A percentile compares a stretch with the other conserved stretches of the same genome.
Conservation (phyloP, 441 rosid genomes). For the Arabidopsis lyrata region DNA sequence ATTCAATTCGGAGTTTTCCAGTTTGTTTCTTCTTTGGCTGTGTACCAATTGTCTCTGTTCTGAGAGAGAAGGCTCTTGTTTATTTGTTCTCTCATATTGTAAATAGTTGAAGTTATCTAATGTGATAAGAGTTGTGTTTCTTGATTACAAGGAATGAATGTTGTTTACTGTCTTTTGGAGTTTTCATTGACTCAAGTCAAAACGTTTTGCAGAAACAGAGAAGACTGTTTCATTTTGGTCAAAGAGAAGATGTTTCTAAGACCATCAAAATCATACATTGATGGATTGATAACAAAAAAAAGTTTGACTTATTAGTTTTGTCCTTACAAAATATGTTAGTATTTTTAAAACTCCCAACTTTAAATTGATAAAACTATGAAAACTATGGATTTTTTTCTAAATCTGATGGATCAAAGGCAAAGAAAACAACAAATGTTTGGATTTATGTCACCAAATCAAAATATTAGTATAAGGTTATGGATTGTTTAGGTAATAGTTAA, state of each 20-base stretch:
- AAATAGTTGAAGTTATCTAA: slow-evolving; percentile 33
- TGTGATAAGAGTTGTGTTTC: slow-evolving; percentile 14
- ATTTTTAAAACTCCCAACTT: too few species aligned
- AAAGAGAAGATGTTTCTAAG: too few species aligned
- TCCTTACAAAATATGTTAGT: too few species aligned
- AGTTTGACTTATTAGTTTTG: too few species aligned
- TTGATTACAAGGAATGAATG: slow-evolving; percentile 10
- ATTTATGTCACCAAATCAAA: slow-evolving; percentile 29
- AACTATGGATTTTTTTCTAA: too few species aligned
- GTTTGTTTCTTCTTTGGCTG: slow-evolving; percentile 15
- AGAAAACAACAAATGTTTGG: slow-evolving; percentile 15
- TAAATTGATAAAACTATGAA: too few species aligned
- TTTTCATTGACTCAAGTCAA: background rate
- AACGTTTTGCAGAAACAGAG: slow-evolving; percentile 10
- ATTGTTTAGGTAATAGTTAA: slow-evolving; percentile 11
- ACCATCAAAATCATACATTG: too few species aligned
- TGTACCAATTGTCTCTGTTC: slow-evolving; percentile 13
- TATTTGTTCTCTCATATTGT: slow-evolving; percentile 14
- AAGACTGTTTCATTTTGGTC: background rate
- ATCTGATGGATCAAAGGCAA: background rate
- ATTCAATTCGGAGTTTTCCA: slow-evolving; percentile 7
- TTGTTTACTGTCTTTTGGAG: background rate
- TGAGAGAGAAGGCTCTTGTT: slow-evolving; percentile 13
- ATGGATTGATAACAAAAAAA: too few species aligned
- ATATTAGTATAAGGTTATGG: background rate